Percentiles rank a stretch among this genome's conserved stretches.
Conservation (phyloP, 2,329 filamentous ascomycete genomes). For the Aspergillus tamarii region DNA sequence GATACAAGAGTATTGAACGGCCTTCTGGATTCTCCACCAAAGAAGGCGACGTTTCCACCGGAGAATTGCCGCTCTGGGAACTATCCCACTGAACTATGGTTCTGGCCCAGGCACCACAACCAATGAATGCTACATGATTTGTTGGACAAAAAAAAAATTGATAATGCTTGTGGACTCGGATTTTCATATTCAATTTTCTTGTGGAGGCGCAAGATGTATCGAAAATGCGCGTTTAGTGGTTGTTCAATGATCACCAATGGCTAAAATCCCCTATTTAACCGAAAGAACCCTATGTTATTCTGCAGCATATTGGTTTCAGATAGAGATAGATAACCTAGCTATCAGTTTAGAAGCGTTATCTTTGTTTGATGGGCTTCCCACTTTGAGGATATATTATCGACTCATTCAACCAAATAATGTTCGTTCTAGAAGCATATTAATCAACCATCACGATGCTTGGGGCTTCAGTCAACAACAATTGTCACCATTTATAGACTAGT, state of each 20-base stretch:
- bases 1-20: background rate
- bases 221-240: background rate
- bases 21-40: constrained; percentile 26
- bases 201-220: background rate
- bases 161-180: background rate
- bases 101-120: background rate
- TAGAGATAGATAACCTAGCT: background rate
- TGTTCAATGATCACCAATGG: background rate
- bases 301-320: background rate
- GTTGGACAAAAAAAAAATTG: background rate
- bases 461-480: background rate
- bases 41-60: constrained; percentile 24
- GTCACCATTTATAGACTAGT: background rate
- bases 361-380: background rate
- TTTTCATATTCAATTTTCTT: background rate
- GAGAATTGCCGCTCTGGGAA: constrained; percentile 30
- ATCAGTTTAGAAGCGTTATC: background rate
- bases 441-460: background rate
- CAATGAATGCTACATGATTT: constrained; percentile 1
- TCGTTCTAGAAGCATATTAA: background rate
- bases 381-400: background rate
- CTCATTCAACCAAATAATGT: background rate
- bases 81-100: background rate
- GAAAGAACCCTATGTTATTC: background rate
- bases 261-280: constrained; percentile 4